Evolutionary conservation across 495 filamentous ascomycete genomes (phyloP).

Genomic region (Xylaria telfairii): DNA sequence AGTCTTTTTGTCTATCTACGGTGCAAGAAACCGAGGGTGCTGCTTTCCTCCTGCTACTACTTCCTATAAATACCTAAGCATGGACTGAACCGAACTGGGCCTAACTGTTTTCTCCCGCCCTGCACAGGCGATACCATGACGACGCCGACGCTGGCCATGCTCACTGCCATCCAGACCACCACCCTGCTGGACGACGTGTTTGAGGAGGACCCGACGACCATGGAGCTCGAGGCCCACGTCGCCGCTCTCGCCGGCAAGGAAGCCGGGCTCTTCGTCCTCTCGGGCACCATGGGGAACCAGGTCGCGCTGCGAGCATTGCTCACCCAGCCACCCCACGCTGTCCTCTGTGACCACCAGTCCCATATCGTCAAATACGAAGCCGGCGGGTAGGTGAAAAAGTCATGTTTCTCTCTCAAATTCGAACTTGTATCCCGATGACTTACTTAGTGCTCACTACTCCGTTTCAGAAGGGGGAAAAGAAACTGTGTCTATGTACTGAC

Average conservation of each 20-base stretch:
- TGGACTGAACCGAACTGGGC: neutral
- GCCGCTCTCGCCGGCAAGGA: conserved; percentile 75
- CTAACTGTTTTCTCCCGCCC: neutral
- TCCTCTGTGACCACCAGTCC: conserved; percentile 70
- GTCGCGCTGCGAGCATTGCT: conserved; percentile 72
- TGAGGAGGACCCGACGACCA: conserved; percentile 79
- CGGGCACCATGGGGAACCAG: conserved; percentile 92
- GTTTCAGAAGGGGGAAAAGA: neutral
- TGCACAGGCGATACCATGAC: conserved; percentile 80
- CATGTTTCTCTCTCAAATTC: neutral
- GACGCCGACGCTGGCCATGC: conserved; percentile 82
- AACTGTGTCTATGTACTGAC: conserved; percentile 20
- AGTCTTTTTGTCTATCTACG: neutral
- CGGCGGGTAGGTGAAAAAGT: conserved; percentile 55
- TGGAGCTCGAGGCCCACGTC: conserved; percentile 70
- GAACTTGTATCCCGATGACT: too few relatives aligned
- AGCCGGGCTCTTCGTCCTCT: conserved; percentile 77
- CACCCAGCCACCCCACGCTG: conserved; percentile 70
- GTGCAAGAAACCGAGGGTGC: neutral
- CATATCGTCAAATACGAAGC: conserved; percentile 77
- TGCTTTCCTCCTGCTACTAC: neutral
- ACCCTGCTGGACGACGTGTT: conserved; percentile 85
- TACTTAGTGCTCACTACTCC: neutral
- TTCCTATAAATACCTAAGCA: neutral
- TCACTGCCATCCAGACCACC: conserved; percentile 63